phyloP scores from a whole-genome alignment of 208 protist genomes.

The Leishmania braziliensis region DNA sequence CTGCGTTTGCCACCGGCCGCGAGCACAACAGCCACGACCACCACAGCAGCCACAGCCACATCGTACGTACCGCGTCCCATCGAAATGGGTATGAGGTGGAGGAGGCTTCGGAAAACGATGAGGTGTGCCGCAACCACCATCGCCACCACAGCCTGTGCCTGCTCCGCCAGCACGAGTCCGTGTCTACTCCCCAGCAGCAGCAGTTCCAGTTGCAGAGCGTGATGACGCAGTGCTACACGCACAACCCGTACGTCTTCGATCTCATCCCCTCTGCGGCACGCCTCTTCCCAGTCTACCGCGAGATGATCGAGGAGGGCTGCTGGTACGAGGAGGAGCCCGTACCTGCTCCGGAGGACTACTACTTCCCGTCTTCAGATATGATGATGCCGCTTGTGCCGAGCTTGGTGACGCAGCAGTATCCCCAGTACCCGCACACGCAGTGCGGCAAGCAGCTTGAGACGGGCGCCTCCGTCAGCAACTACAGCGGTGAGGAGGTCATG shows the following conservation, averaged over 20 bases:
- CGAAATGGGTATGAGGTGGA: constrained; percentile 13
- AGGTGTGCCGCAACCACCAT: constrained; percentile 1
- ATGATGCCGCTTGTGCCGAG: constrained; percentile 31
- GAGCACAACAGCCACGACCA: constrained; percentile 3
- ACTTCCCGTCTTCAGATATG: constrained; percentile 46
- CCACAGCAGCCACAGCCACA: background rate
- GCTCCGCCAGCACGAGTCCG: background rate
- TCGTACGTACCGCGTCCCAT: background rate
- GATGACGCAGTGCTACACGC: constrained; percentile 19
- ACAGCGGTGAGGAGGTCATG: constrained; percentile 32
- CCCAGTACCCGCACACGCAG: constrained; percentile 5
- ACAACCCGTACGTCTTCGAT: constrained; percentile 58
- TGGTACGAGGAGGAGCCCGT: constrained; percentile 29
- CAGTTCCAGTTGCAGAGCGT: constrained; percentile 1
- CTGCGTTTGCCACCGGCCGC: constrained; percentile 6
- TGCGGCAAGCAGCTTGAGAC: constrained; percentile 11
- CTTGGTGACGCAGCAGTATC: constrained; percentile 12
- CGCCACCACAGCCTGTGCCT: constrained; percentile 1
- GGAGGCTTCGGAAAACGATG: background rate
- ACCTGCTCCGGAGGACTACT: constrained; percentile 30
- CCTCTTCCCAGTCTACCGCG: constrained; percentile 30
- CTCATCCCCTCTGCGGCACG: constrained; percentile 37
- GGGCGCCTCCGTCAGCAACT: constrained; percentile 17
- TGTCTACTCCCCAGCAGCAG: background rate
- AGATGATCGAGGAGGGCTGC: constrained; percentile 24